phyloP scores from a whole-genome alignment of 768 basidiomycete genomes.

The Russula dissimulans region DNA sequence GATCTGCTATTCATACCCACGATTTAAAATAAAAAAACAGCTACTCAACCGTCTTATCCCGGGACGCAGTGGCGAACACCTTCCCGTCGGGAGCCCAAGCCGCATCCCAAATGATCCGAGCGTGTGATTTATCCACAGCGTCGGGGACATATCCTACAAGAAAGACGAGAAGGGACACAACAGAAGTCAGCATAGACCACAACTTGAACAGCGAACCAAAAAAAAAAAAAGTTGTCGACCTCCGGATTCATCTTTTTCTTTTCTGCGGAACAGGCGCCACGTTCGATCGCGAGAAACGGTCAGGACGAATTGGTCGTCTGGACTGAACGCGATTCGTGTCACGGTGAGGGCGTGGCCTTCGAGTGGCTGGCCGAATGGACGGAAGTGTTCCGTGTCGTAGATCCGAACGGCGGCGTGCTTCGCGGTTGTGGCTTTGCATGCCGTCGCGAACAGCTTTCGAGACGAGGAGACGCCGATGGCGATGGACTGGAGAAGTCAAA shows the following conservation, averaged over 20 bases:
- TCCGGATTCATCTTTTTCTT: slow-evolving; percentile 18
- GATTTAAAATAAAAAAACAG: neutral
- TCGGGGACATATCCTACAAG: slow-evolving; percentile 47
- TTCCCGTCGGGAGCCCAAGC: slow-evolving; percentile 72
- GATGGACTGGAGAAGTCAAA: slow-evolving; percentile 48
- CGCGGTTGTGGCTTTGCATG: slow-evolving; percentile 79
- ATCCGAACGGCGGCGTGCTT: slow-evolving; percentile 88
- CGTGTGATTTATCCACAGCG: slow-evolving; percentile 74
- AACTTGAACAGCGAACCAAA: too few species aligned
- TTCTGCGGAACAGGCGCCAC: slow-evolving; percentile 70
- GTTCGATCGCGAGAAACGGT: slow-evolving; percentile 88
- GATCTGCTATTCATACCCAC: neutral
- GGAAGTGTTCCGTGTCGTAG: slow-evolving; percentile 64
- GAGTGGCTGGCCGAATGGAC: slow-evolving; percentile 61
- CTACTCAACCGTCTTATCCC: slow-evolving; percentile 78
- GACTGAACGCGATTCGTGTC: slow-evolving; percentile 84
- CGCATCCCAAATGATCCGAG: slow-evolving; percentile 93
- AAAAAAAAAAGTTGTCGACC: too few species aligned
- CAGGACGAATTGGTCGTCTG: slow-evolving; percentile 67
- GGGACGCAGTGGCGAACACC: slow-evolving; percentile 85
- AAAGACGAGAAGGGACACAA: neutral
- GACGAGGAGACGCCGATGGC: slow-evolving; percentile 68
- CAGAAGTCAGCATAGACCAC: too few species aligned
- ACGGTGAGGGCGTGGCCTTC: slow-evolving; percentile 83
- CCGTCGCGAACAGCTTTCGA: slow-evolving; percentile 67